Evolutionary conservation across 2,329 filamentous ascomycete genomes (phyloP), one percentile per base, ranked within the genome.

Genomic region (Cercospora beticola): DNA sequence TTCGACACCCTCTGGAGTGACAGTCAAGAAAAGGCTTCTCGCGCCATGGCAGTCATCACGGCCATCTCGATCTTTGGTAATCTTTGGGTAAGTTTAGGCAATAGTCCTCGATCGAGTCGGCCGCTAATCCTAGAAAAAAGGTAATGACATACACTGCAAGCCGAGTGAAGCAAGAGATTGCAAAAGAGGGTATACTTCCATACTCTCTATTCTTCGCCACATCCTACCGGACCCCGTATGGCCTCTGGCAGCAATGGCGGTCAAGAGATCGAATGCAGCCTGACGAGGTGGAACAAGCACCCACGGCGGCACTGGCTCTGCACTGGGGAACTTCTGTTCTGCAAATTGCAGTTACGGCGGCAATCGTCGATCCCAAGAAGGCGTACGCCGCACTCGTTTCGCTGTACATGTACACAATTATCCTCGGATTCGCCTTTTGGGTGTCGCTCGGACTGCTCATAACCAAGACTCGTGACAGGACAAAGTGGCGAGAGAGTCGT

Each of bases 151-250:
- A 85, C 68, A 85, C 85, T 0, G 82, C 84, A 3, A 81, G 85
- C 3, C 80, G 85, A 68, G 84, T 88, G n/a, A 87, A 88, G 75
- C 86, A 88, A 72, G 86, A 88, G 73, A 87, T 88, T 58, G 86
- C 86, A 5, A 88, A 88, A 72, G 84, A 87, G 72, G 86, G 86
- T 1, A 82, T 87, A 57, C 76, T 87, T 2, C 85, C 85, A 0
- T 85, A 78, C 63, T 80, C 84, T 4, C 80, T 81, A 33, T 83
- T 86, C 76, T 83, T 86, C 66, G 84, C 82, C 23, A 71, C 74
- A 14, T 71, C 74, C 18, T 72, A 74, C 62, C 71, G 74, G 14
- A 78, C 76, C 54, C 78, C 76, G 54, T 72, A 74, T 30, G 74
- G 69, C 61, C 60, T 74, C 57, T 65, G 68, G 31, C 73, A 73